Conservation (phyloP, 352 stramenopile genomes). For the Phytopythium ostracodes region DNA sequence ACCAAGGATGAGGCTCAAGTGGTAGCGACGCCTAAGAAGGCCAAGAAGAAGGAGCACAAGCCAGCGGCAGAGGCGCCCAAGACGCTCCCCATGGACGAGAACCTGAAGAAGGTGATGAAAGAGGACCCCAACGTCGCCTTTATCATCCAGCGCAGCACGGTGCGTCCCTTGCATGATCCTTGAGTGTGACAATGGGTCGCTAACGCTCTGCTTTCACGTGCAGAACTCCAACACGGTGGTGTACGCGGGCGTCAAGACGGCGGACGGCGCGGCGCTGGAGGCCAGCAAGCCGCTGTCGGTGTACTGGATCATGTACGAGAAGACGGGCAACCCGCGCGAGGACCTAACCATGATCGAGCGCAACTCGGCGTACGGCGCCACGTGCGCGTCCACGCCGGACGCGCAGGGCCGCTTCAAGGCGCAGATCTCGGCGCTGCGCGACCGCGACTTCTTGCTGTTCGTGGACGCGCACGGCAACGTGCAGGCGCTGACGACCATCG, state of each 20-base stretch:
- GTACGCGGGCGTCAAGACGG: conserved; percentile 49
- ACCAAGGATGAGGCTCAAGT: conserved; percentile 8
- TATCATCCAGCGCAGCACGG: conserved; percentile 85
- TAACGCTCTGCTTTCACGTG: background rate
- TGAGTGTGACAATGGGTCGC: background rate
- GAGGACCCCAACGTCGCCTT: conserved; percentile 76
- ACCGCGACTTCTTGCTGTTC: conserved; percentile 57
- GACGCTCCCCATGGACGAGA: conserved; percentile 58
- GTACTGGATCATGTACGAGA: conserved; percentile 88
- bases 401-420: conserved; percentile 37
- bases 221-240: conserved; percentile 87
- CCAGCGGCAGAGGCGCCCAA: conserved; percentile 15
- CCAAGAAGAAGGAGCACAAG: conserved; percentile 34
- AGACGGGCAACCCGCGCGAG: conserved; percentile 56
- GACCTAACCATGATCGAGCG: conserved; percentile 86
- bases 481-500: conserved; percentile 65
- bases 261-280: conserved; percentile 48
- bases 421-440: conserved; percentile 59
- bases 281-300: conserved; percentile 59
- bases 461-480: conserved; percentile 55
- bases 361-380: conserved; percentile 76
- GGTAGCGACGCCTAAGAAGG: conserved; percentile 12
- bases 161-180: conserved; percentile 10
- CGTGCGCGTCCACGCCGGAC: conserved; percentile 31
- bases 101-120: conserved; percentile 60